phyloP scores from a whole-genome alignment of 257 asterid genomes.

The Nicotiana otophora region DNA sequence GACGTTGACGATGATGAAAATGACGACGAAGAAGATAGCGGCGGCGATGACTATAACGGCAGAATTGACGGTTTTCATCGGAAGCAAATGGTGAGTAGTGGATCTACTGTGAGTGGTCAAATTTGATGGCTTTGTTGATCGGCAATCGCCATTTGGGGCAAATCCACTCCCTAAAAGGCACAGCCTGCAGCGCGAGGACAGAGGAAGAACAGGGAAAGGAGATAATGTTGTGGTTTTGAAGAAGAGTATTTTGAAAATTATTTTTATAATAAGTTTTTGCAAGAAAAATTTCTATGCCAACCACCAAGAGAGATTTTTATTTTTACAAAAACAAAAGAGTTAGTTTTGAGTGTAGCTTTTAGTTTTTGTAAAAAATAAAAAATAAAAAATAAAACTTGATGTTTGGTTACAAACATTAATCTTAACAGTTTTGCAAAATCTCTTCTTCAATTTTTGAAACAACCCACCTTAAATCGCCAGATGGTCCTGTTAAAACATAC shows the following conservation, averaged over 20 bases:
- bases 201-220: no score
- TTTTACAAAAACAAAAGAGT: neutral
- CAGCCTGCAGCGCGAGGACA: no score
- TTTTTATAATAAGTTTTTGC: neutral
- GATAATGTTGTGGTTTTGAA: neutral
- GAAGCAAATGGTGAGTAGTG: neutral
- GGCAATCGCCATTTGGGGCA: no score
- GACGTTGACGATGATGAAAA: constrained; percentile 11
- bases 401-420: neutral
- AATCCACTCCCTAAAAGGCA: no score
- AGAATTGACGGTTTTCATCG: neutral
- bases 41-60: neutral
- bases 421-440: neutral
- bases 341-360: neutral
- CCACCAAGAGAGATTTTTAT: neutral
- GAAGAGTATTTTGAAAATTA: neutral
- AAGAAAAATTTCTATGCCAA: neutral
- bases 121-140: no score
- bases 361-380: neutral
- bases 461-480: neutral
- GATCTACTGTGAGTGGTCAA: neutral
- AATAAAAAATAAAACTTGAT: neutral
- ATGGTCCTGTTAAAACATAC: no score
- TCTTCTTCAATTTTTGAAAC: neutral
- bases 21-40: neutral